Evolutionary conservation across 2,329 filamentous ascomycete species (phyloP).

Genomic region (Ceratocystis harringtonii): DNA sequence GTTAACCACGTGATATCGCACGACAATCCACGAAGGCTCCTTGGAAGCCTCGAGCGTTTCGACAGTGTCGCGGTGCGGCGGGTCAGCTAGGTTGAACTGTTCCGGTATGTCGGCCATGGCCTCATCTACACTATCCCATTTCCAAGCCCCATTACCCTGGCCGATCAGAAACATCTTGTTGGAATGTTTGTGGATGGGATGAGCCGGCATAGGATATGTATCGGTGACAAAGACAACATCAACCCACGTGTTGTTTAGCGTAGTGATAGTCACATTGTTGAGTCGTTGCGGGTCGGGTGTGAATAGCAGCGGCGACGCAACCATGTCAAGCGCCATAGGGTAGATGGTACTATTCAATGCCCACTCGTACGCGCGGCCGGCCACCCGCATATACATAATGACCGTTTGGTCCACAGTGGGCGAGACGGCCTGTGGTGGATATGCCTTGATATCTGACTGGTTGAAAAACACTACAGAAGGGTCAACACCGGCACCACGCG

Average conservation of each 20-base stretch:
- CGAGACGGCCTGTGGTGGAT: conserved; percentile 31
- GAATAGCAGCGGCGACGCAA: conserved; percentile 32
- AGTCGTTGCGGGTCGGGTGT: conserved; percentile 23
- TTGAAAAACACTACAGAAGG: conserved; percentile 30
- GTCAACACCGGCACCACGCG: conserved; percentile 17
- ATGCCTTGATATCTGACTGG: conserved; percentile 30
- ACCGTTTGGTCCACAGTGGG: conserved; percentile 32
- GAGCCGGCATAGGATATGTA: conserved; percentile 32
- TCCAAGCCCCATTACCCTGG: conserved; percentile 34
- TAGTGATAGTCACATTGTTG: conserved; percentile 35
- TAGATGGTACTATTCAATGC: conserved; percentile 34
- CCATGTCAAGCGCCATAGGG: conserved; percentile 25
- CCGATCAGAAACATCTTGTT: conserved; percentile 46
- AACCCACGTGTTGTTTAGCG: conserved; percentile 35
- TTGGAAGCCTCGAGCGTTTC: conserved; percentile 10
- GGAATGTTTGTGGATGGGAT: conserved; percentile 50
- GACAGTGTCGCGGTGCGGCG: conserved; percentile 36
- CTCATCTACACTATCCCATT: conserved; percentile 38
- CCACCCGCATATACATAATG: conserved; percentile 28
- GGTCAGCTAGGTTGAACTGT: conserved; percentile 42
- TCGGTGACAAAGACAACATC: conserved; percentile 38
- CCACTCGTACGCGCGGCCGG: conserved; percentile 37
- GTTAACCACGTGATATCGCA: conserved; percentile 38
- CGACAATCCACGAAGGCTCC: conserved; percentile 30
- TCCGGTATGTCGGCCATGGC: conserved; percentile 33